These are phyloP conservation scores for Metroxylon sagu DNA, from an alignment of 176 grass and related monocot species.

Conservation along the genomic window DNA sequence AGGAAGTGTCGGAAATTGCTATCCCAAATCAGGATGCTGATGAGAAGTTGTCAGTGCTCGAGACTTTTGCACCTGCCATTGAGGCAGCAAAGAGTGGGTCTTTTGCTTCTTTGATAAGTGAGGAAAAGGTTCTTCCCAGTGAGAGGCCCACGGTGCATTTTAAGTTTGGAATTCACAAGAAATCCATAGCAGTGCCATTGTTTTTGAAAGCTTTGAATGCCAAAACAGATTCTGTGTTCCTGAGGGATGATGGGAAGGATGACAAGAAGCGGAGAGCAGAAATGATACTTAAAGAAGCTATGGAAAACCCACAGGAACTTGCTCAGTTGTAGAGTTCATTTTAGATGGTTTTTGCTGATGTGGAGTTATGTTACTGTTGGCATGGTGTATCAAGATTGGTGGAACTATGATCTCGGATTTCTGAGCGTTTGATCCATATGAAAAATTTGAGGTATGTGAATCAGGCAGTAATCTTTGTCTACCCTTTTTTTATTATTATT, in stretches of 20 bases:
- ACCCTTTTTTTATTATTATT: too few relatives aligned
- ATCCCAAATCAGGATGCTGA: slow-evolving; percentile 21
- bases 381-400: too few relatives aligned
- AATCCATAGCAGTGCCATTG: slow-evolving; percentile 15
- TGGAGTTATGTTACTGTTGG: too few relatives aligned
- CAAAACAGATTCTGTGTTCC: slow-evolving; percentile 44
- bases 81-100: slow-evolving; percentile 37
- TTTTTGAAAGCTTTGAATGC: slow-evolving; percentile 30
- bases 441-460: too few relatives aligned
- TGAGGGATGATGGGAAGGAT: slow-evolving; percentile 71
- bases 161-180: slow-evolving; percentile 47
- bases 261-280: slow-evolving; percentile 63
- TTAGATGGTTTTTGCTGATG: neutral
- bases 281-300: slow-evolving; percentile 67
- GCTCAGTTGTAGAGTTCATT: slow-evolving; percentile 9
- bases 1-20: slow-evolving; percentile 38
- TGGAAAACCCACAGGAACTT: slow-evolving; percentile 33
- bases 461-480: too few relatives aligned
- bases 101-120: slow-evolving; percentile 25
- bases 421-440: too few relatives aligned
- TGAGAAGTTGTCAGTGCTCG: slow-evolving; percentile 49
- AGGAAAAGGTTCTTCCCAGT: slow-evolving; percentile 39
- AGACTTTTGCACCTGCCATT: slow-evolving; percentile 62
- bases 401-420: too few relatives aligned
- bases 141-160: slow-evolving; percentile 54